A percentile compares a stretch with the other conserved stretches of the same genome.
These are phyloP conservation scores for Aspergillus awamori DNA, from an alignment of 2,329 filamentous ascomycete genomes.

Conservation along the genomic window DNA sequence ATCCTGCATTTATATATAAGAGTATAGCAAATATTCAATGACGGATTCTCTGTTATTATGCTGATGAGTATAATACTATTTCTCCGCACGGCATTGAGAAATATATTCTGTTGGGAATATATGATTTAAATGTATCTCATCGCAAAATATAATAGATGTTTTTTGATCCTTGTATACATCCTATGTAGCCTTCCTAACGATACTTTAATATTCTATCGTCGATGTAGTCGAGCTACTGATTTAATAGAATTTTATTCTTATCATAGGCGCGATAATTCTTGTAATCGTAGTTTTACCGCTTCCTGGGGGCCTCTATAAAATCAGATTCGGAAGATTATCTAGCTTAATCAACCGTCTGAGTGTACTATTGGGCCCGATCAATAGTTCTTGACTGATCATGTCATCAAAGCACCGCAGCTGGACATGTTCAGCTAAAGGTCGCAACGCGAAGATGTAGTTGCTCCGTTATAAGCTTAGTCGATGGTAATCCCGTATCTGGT, in stretches of 20 bases:
- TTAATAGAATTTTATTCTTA: conserved; percentile 85
- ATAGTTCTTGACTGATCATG: conserved; percentile 79
- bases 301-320: conserved; percentile 68
- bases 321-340: conserved; percentile 88
- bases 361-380: conserved; percentile 83
- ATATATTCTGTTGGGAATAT: conserved; percentile 93
- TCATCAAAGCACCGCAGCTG: conserved; percentile 81
- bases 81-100: conserved; percentile 86
- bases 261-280: conserved; percentile 79
- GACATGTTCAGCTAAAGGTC: conserved; percentile 89
- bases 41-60: conserved; percentile 95
- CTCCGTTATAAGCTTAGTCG: conserved; percentile 56
- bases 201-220: conserved; percentile 89
- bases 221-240: conserved; percentile 91
- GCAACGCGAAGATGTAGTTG: conserved; percentile 53
- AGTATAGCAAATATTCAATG: conserved; percentile 87
- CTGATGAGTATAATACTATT: conserved; percentile 90
- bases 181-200: conserved; percentile 80
- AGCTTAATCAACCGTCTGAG: conserved; percentile 83
- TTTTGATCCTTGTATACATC: conserved; percentile 80
- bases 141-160: conserved; percentile 95
- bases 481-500: conserved; percentile 18
- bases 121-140: conserved; percentile 92
- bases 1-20: conserved; percentile 87
- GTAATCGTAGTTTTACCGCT: conserved; percentile 71